These are phyloP conservation scores for Haplosporangium gracile DNA, from an alignment of 192 early-diverging fungal species.

Conservation along the genomic window DNA sequence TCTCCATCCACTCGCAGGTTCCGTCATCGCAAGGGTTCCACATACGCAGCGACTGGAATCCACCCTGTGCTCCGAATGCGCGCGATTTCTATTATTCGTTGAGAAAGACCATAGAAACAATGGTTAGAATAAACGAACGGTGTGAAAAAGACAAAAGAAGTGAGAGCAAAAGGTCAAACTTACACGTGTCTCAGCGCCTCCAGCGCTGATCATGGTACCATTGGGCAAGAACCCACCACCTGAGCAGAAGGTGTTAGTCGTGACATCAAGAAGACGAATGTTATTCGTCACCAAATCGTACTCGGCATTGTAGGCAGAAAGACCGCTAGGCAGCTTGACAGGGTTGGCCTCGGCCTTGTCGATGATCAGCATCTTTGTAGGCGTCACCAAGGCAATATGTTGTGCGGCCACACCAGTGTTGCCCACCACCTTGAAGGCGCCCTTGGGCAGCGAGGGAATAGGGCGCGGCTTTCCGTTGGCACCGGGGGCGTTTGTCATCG, in stretches of 20 bases:
- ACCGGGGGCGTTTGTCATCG: not conserved
- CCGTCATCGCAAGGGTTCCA: conserved; percentile 61
- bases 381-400: conserved; percentile 56
- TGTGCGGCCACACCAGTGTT: conserved; percentile 65
- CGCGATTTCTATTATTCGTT: conserved; percentile 10
- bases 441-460: conserved; percentile 40
- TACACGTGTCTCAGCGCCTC: conserved; percentile 61
- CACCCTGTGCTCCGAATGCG: conserved; percentile 30
- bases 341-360: conserved; percentile 66
- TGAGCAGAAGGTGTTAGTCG: conserved; percentile 70
- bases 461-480: conserved; percentile 25
- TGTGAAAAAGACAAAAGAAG: not conserved
- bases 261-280: conserved; percentile 56
- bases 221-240: conserved; percentile 66
- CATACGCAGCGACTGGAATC: conserved; percentile 61
- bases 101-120: not conserved
- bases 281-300: conserved; percentile 60
- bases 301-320: conserved; percentile 57
- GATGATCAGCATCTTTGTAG: conserved; percentile 67
- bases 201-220: conserved; percentile 63
- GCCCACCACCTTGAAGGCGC: conserved; percentile 59
- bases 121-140: not conserved
- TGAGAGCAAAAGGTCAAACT: not conserved
- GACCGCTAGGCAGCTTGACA: conserved; percentile 47
- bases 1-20: conserved; percentile 63